Evolutionary conservation across 1,284 basidiomycete genomes (phyloP).

Genomic region (Ustilago cynodontis): DNA sequence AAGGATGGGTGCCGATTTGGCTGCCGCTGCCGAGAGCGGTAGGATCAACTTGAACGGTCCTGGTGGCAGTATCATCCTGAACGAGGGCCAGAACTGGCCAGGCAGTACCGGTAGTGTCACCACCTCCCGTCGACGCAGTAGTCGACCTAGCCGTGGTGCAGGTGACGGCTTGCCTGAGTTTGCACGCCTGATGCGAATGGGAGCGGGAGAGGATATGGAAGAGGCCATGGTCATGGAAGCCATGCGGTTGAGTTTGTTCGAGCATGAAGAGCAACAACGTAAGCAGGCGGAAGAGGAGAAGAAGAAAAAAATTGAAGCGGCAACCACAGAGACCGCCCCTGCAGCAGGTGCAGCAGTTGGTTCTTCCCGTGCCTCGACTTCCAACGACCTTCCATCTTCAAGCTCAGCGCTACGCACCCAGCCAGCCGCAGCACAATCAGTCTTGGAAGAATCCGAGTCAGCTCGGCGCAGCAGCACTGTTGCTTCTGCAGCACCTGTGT

Average conservation of each 20-base stretch:
- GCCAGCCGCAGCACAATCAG: constrained; percentile 22
- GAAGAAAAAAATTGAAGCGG: constrained; percentile 29
- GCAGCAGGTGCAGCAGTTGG: constrained; percentile 9
- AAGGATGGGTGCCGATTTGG: constrained; percentile 71
- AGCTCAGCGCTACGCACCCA: constrained; percentile 7
- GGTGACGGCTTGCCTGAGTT: constrained; percentile 72
- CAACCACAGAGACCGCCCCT: neutral
- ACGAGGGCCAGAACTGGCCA: constrained; percentile 56
- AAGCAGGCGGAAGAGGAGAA: constrained; percentile 66
- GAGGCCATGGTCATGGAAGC: constrained; percentile 99
- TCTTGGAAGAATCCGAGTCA: constrained; percentile 38
- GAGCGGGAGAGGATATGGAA: constrained; percentile 85
- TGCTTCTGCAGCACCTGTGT: constrained; percentile 1
- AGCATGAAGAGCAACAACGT: constrained; percentile 77
- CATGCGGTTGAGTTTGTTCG: constrained; percentile 92
- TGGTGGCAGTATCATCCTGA: constrained; percentile 68
- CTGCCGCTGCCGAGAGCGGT: constrained; percentile 50
- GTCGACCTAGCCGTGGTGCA: constrained; percentile 39
- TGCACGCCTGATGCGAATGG: constrained; percentile 87
- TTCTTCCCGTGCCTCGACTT: constrained; percentile 14
- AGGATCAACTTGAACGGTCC: constrained; percentile 60
- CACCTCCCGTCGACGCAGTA: constrained; percentile 46
- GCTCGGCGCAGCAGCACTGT: constrained; percentile 2
- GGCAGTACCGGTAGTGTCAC: constrained; percentile 20
- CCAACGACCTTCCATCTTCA: constrained; percentile 6